Percentiles rank a stretch among this genome's conserved stretches.
Conservation (phyloP, 2,329 filamentous ascomycete genomes). For the Clarireedia sp. region DNA sequence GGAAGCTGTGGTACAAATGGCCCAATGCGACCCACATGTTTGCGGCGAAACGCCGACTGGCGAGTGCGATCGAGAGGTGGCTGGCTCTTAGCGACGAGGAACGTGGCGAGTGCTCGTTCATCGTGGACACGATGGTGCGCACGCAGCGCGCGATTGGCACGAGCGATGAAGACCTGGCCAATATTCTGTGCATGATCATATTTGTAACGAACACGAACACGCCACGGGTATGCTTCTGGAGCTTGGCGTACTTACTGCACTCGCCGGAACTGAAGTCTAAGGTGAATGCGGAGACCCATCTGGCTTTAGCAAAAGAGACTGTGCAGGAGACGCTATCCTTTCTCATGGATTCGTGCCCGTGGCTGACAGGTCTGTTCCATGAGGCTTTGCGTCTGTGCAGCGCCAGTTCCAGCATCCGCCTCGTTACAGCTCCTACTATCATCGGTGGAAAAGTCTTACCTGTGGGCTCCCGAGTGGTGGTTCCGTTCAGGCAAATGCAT, state of each 20-base stretch:
- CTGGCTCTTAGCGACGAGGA: neutral
- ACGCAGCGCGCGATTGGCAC: neutral
- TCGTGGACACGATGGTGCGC: neutral
- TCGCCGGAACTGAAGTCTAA: neutral
- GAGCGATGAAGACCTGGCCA: neutral
- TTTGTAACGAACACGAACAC: neutral
- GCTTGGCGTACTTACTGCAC: neutral
- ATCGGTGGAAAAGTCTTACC: neutral
- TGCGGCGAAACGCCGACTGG: neutral
- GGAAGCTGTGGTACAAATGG: conserved; percentile 2
- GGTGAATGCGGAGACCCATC: neutral
- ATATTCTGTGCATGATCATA: neutral
- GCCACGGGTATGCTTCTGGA: neutral
- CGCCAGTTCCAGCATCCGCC: neutral
- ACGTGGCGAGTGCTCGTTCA: neutral
- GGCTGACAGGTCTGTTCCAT: neutral
- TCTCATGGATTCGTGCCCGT: neutral
- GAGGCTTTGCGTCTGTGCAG: neutral
- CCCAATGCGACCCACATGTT: conserved; percentile 3
- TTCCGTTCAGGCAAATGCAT: conserved; percentile 3
- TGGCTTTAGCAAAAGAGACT: neutral
- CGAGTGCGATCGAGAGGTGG: neutral
- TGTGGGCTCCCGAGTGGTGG: neutral
- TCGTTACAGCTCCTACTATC: neutral
- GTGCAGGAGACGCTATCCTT: neutral